Base-by-base conservation (phyloP, 306 rosid species). In the Cucumis melo region DNA sequence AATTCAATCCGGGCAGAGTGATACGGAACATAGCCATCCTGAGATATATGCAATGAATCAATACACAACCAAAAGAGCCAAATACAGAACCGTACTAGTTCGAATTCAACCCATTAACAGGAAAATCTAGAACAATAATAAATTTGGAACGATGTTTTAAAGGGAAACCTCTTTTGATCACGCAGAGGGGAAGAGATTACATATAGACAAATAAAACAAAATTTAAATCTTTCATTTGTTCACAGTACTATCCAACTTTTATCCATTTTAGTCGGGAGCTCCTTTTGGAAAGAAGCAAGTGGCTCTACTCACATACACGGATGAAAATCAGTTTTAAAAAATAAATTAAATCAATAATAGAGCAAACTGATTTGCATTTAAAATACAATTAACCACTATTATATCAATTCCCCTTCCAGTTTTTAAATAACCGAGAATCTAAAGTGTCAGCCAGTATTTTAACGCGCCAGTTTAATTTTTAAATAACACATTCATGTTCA, bases 1-100 rank as follows among this genome's bases (percentile, higher is more conserved):
- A 86, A 83, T 68, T 93, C 97, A 70, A 93, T 91, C 84, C 98
- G 87, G 27, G 98, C 97, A 15, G 98, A 93, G 82, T 93, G 98
- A 66, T 93, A 91, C 11, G 98, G 98, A 20, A 91, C 97, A 80
- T 93, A 91, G 70, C 98, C 96, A 76, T 93, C 98, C 98, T 93
- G 87, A 66, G 48, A 74, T 79, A 80, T 27, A 59, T 5, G 60
- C 41, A 17, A 19, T 66, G 73, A 66, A 41, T 66, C 32, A 66
- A 41, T 41, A 65, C 24, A 66, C 53, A 19, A 39, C 54, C 54
- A 66, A 66, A 66, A 42, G 32, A 39, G 54, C 19, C 54, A 41
- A 41, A 66, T 41, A 41, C 53, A 41, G 54, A 41, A 66, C 54
- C 10, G 4, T 41, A 6, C 10, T n/a, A 39, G 53, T 39, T 9